These are phyloP conservation scores for Pythium biforme DNA, from an alignment of 352 stramenopile genomes.

Conservation along the genomic window DNA sequence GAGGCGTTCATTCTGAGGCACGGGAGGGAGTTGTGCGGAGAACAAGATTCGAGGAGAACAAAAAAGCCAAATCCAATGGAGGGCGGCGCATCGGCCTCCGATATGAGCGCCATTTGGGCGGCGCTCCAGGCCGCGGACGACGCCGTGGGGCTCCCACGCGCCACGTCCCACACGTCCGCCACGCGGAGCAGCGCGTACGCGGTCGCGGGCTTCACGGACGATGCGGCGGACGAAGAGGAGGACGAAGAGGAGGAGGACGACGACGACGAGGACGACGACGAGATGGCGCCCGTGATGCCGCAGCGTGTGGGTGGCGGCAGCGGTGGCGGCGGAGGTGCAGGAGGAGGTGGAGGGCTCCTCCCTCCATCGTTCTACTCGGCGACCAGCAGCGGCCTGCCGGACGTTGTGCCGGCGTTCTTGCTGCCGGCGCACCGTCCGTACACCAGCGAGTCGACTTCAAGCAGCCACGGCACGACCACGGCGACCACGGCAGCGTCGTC, in stretches of 20 bases:
- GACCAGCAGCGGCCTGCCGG: background rate
- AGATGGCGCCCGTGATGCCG: constrained; percentile 18
- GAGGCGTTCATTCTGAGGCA: background rate
- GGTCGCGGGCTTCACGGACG: constrained; percentile 6
- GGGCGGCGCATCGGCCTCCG: constrained; percentile 1
- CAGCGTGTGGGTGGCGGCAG: background rate
- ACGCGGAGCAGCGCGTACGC: background rate
- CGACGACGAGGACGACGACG: constrained; percentile 13
- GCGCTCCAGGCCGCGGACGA: constrained; percentile 15
- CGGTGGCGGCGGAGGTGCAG: background rate
- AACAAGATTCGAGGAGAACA: background rate
- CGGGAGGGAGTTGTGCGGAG: too few relatives aligned
- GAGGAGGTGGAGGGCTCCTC: background rate
- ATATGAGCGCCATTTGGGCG: constrained; percentile 18
- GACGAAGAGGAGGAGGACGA: constrained; percentile 14
- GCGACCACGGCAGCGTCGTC: background rate
- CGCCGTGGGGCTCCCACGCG: too few relatives aligned
- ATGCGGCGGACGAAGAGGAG: constrained; percentile 6
- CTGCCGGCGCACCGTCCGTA: background rate
- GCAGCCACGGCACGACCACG: background rate
- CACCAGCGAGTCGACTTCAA: background rate
- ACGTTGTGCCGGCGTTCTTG: constrained; percentile 16
- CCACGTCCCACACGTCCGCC: too few relatives aligned
- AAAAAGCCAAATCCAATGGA: background rate
- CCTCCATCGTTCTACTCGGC: constrained; percentile 19